Percentiles rank a stretch among this genome's conserved stretches.
phyloP scores from a whole-genome alignment of 306 rosid genomes.

The Trifolium subterraneum region DNA sequence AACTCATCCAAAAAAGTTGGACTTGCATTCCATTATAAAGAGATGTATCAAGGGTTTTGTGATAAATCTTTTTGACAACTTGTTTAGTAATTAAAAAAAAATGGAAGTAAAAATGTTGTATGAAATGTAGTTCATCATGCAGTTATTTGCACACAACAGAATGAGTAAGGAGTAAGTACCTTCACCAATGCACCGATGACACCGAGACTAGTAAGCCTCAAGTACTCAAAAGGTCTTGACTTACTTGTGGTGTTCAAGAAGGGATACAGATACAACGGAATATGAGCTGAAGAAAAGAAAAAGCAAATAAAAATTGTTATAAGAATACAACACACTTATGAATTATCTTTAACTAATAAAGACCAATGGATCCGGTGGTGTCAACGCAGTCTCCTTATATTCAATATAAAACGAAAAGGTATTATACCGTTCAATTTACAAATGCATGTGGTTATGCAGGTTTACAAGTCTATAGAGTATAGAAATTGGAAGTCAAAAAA shows the following conservation, averaged over 20 bases:
- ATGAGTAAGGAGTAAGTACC: slow-evolving; percentile 57
- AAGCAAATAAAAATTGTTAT: slow-evolving; percentile 16
- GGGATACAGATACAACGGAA: slow-evolving; percentile 90
- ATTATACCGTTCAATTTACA: not conserved
- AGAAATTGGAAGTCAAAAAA: slow-evolving; percentile 16
- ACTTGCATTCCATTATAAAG: slow-evolving; percentile 12
- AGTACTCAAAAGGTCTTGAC: slow-evolving; percentile 93
- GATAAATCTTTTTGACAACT: slow-evolving; percentile 6
- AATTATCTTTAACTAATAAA: slow-evolving; percentile 26
- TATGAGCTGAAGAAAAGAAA: slow-evolving; percentile 74
- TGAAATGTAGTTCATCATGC: slow-evolving; percentile 8
- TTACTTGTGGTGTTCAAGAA: slow-evolving; percentile 95
- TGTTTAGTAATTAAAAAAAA: not conserved
- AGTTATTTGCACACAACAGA: slow-evolving; percentile 33
- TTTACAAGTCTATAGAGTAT: not conserved
- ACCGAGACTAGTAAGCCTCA: slow-evolving; percentile 97
- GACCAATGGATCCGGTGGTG: not conserved
- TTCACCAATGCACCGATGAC: slow-evolving; percentile 97
- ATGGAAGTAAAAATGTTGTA: not conserved
- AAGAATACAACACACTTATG: slow-evolving; percentile 25
- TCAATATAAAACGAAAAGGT: slow-evolving; percentile 1
- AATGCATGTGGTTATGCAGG: not conserved
- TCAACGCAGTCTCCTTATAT: slow-evolving; percentile 6
- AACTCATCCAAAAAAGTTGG: slow-evolving; percentile 31
- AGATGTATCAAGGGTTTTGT: not conserved